These are phyloP conservation scores for Madurella mycetomatis DNA, from an alignment of 2,329 filamentous ascomycete genomes.

Conservation along the genomic window DNA sequence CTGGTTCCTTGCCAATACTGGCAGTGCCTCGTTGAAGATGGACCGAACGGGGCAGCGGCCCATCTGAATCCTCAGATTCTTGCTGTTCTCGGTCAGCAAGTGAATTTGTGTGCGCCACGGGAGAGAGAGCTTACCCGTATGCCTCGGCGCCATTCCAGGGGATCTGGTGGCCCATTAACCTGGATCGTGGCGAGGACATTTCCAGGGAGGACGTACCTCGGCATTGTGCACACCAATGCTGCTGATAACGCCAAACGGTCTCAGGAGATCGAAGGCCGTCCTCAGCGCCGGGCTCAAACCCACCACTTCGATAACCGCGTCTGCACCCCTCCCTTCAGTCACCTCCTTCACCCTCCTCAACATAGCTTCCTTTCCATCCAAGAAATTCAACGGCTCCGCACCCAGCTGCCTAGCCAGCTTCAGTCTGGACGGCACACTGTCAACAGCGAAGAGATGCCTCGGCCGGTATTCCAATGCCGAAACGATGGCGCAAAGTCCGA, in stretches of 20 bases:
- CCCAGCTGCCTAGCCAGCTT: constrained; percentile 69
- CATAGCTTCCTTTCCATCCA: constrained; percentile 58
- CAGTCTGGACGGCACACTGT: constrained; percentile 70
- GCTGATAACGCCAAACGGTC: constrained; percentile 69
- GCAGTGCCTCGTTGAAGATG: constrained; percentile 62
- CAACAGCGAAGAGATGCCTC: constrained; percentile 71
- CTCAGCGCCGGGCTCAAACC: constrained; percentile 64
- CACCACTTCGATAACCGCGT: constrained; percentile 78
- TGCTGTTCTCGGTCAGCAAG: constrained; percentile 40
- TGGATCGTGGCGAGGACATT: neutral
- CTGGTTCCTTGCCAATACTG: constrained; percentile 62
- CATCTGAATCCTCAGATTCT: constrained; percentile 71
- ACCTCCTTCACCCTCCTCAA: constrained; percentile 65
- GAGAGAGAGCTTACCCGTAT: constrained; percentile 38
- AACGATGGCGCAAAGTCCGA: constrained; percentile 79
- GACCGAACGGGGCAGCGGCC: constrained; percentile 71
- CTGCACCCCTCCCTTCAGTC: constrained; percentile 76
- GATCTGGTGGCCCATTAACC: constrained; percentile 43
- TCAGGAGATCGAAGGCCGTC: constrained; percentile 66
- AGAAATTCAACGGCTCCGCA: constrained; percentile 79
- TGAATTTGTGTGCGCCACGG: neutral
- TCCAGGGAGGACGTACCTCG: constrained; percentile 46
- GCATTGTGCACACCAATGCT: constrained; percentile 74
- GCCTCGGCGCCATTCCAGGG: constrained; percentile 63
- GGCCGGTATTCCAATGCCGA: constrained; percentile 72